Evolutionary conservation across 441 rosid species (phyloP).

Genomic region (Brassica balearica): DNA sequence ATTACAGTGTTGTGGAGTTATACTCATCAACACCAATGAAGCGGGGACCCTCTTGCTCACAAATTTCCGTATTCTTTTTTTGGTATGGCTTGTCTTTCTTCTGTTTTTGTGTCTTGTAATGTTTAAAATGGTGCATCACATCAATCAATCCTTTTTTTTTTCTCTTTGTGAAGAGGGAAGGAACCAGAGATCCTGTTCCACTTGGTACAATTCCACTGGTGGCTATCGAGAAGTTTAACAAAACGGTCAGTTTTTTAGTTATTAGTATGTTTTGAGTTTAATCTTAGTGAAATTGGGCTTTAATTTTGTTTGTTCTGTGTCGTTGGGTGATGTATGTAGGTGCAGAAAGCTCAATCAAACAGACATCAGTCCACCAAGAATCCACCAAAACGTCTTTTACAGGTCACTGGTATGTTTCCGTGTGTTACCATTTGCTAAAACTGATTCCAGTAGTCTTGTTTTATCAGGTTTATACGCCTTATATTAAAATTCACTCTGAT

Average conservation of each 20-base stretch:
- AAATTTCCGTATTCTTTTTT: not conserved
- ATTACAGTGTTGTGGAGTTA: not conserved
- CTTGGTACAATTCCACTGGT: constrained; percentile 4
- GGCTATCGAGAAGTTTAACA: constrained; percentile 4
- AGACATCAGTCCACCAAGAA: constrained; percentile 67
- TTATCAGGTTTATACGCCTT: constrained; percentile 10
- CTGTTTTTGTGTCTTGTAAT: not conserved
- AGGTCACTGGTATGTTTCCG: constrained; percentile 78
- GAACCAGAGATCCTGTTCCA: not conserved
- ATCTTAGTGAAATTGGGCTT: constrained; percentile 17
- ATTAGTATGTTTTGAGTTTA: not conserved
- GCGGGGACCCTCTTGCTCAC: not conserved
- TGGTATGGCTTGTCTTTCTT: constrained; percentile 2
- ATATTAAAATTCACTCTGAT: constrained; percentile 2
- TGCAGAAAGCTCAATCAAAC: constrained; percentile 63
- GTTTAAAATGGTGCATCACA: constrained; percentile 24
- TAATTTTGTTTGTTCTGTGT: constrained; percentile 31
- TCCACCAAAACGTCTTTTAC: constrained; percentile 78
- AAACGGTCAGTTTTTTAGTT: not conserved
- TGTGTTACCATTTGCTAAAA: constrained; percentile 3
- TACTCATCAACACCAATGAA: not conserved
- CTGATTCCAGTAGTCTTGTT: not conserved
- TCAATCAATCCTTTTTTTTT: not conserved
- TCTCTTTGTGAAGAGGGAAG: constrained; percentile 1
- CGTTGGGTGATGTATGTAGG: constrained; percentile 51